These are phyloP conservation scores for Penicillium brevicompactum DNA, from an alignment of 2,329 filamentous ascomycete genomes.

Conservation along the genomic window DNA sequence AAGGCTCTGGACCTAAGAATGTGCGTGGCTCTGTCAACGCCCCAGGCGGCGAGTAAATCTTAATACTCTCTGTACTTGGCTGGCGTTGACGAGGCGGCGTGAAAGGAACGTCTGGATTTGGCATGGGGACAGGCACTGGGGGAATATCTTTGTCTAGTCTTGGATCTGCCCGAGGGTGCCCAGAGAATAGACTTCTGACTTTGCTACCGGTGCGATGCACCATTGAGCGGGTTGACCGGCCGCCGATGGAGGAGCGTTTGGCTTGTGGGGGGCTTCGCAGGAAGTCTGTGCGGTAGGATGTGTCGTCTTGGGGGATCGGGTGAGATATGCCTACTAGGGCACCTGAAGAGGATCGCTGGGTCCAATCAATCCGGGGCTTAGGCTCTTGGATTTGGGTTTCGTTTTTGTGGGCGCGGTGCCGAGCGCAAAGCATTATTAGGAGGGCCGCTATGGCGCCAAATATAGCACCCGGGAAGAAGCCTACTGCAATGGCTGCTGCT, in stretches of 20 bases:
- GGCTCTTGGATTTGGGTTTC: constrained; percentile 22
- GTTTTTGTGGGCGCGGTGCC: constrained; percentile 25
- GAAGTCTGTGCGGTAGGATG: constrained; percentile 48
- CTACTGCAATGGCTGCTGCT: constrained; percentile 43
- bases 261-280: constrained; percentile 27
- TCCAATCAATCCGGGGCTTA: constrained; percentile 31
- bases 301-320: constrained; percentile 46
- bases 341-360: constrained; percentile 36
- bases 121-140: constrained; percentile 14
- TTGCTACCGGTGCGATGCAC: constrained; percentile 38
- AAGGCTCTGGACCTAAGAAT: constrained; percentile 30
- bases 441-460: constrained; percentile 55
- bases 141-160: constrained; percentile 25
- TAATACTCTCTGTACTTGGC: constrained; percentile 49
- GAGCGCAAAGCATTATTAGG: constrained; percentile 48
- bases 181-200: constrained; percentile 41
- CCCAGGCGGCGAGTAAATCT: constrained; percentile 48
- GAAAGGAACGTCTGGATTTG: constrained; percentile 14
- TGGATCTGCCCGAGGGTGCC: constrained; percentile 11
- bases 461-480: constrained; percentile 51
- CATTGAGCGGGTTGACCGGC: constrained; percentile 36
- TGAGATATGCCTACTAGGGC: constrained; percentile 43
- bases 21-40: constrained; percentile 29
- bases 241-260: constrained; percentile 25
- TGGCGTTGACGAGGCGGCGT: constrained; percentile 27